Evolutionary conservation across 371 early-diverging fungal species (phyloP).

Genomic region (Apophysomyces ossiformis): DNA sequence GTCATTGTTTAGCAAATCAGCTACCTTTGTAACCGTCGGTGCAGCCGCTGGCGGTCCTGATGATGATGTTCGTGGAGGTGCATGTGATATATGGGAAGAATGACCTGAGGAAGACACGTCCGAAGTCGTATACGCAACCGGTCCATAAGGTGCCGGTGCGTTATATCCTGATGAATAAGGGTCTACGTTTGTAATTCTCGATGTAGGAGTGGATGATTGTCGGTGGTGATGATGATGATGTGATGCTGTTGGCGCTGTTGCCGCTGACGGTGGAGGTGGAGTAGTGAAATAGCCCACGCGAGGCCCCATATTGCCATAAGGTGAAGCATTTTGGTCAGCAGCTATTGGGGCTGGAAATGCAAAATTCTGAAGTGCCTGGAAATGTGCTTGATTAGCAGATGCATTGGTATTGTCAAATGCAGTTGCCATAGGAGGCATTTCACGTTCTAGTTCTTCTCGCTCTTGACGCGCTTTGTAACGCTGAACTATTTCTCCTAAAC

Average conservation of each 20-base stretch:
- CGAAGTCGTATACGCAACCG: conserved; percentile 10
- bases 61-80: conserved; percentile 13
- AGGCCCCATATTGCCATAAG: conserved; percentile 10
- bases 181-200: conserved; percentile 13
- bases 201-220: conserved; percentile 12
- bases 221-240: conserved; percentile 17
- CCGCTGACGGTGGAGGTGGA: conserved; percentile 13
- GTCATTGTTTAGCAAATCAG: conserved; percentile 54
- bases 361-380: conserved; percentile 33
- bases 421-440: conserved; percentile 18
- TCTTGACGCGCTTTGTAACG: conserved; percentile 34
- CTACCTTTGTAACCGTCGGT: conserved; percentile 45
- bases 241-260: conserved; percentile 8
- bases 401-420: conserved; percentile 21
- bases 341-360: conserved; percentile 36
- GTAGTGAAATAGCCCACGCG: conserved; percentile 26
- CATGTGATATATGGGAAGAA: conserved; percentile 15
- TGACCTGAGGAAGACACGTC: background rate
- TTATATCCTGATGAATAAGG: conserved; percentile 20
- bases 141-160: conserved; percentile 14
- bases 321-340: conserved; percentile 18
- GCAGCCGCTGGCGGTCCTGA: conserved; percentile 23
- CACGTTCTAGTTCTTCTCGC: conserved; percentile 12
- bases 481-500: conserved; percentile 56
- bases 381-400: conserved; percentile 21